phyloP scores from a whole-genome alignment of 73 alveolate species.

The Stentor coeruleus region DNA sequence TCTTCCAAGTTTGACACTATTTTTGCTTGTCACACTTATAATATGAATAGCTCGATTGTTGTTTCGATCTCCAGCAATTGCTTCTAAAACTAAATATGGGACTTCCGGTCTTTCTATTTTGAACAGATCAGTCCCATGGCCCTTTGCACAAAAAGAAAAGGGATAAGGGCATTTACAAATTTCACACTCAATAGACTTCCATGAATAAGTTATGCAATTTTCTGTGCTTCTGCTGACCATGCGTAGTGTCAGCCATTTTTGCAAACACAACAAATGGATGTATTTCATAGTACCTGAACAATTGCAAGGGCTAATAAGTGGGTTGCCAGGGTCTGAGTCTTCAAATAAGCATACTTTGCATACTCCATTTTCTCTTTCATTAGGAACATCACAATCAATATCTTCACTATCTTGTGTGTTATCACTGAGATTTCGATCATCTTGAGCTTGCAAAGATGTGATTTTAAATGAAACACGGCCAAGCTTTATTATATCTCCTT shows the following conservation, averaged over 20 bases:
- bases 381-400: neutral
- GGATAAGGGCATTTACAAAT: neutral
- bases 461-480: constrained; percentile 6
- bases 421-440: neutral
- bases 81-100: too few species aligned
- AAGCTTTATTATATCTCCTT: constrained; percentile 25
- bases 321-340: neutral
- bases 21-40: too few species aligned
- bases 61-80: too few species aligned
- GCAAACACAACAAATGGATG: neutral
- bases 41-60: too few species aligned
- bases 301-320: neutral
- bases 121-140: neutral
- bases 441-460: neutral
- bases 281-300: neutral
- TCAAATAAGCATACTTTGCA: neutral
- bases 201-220: neutral
- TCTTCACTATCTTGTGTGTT: constrained; percentile 1
- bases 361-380: neutral
- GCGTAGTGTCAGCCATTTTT: too few species aligned
- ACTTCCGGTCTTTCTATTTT: too few species aligned
- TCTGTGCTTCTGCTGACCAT: neutral
- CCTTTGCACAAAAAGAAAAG: constrained; percentile 13
- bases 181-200: neutral
- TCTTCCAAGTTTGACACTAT: constrained; percentile 58